Evolutionary conservation across 2,329 filamentous ascomycete species (phyloP), one percentile per base, ranked within the genome.

Genomic region (Escovopsis sp.): DNA sequence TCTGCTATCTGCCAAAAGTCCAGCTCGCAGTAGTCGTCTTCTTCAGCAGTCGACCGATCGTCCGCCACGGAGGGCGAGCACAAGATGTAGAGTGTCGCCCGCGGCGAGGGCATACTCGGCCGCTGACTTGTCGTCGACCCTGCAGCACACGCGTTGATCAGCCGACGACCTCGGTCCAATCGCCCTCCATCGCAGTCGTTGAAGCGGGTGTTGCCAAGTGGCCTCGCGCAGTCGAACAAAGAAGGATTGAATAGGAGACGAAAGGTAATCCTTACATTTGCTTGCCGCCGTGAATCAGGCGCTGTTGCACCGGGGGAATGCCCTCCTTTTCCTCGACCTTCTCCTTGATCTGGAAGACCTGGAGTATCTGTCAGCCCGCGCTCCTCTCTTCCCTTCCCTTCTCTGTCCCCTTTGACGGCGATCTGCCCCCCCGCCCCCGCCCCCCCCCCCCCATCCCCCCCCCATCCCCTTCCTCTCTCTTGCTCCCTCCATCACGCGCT

Each of bases 311-410:
- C 1, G 90, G 90, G 30, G 90, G 88, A 50, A 98, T 98, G 38
- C 90, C 90, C 57, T 96, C 90, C 64, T 96, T 96, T 67, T 98
- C 90, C 61, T 98, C 90, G 37, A 98, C 90, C 52, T 88, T 87
- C 63, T 96, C 90, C 70, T 98, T 98, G 70, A 98, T 96, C 58
- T 87, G 78, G 28, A 81, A 79, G 48, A 96, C 83, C 86, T 93
- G 45, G 33, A 14, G 4, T 23, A 21, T 13, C 19, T 15, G 17
- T 35, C 21, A 19, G 18, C 27, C 21, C 35, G 12, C 32, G 31
- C 27, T 13, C 14, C 18, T 11, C 11, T 11, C 11, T 19, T n/a
- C 12, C 27, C 9, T 8, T 11, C 27, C 1, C 7, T 19, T 16
- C 16, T 13, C 18, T 13, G 30, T 16, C 23, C n/a, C 25, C 26